Evolutionary conservation across 1,284 basidiomycete genomes (phyloP), one percentile per base, ranked within the genome.

Genomic region (Stereum hirsutum): DNA sequence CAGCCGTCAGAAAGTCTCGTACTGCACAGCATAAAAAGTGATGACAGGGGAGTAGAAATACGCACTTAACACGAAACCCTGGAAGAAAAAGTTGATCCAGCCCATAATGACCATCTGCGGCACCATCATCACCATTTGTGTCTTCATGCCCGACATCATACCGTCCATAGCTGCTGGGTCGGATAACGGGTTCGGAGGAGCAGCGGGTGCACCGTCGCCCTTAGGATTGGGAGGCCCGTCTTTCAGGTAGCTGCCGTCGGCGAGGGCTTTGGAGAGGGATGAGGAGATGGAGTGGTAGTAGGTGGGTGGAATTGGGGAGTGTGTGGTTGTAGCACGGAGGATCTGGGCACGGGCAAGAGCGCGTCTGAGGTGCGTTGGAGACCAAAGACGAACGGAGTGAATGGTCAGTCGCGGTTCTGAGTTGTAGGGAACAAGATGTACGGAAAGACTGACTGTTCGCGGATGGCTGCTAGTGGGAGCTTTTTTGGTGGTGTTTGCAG

Each of bases 1-100:
- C n/a, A n/a, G n/a, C n/a, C n/a, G n/a, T n/a, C n/a, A 45, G 15
- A 23, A 19, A 25, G 4, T 30, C 31, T 41, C 27, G 27, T 31
- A 31, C 11, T 24, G 8, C 4, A 10, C 21, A 8, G 12, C 25
- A 26, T 23, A 23, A 28, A 23, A 46, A 41, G 39, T 38, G 20
- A 12, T 20, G 26, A 19, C 34, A 30, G 28, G 30, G 37, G 26
- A 34, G 11, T 23, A 30, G 17, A 41, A 38, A 42, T 38, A 81
- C 91, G 63, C 61, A 97, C 95, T 96, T 47, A 97, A 75, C 42
- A 99, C 89, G 60, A 99, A 98, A 26, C 95, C 95, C 52, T 91
- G 89, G 69, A 99, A 99, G 79, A 99, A 99, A 63, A 95, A 94
- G 65, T 95, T 97, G 70, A 99, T 96, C 90, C 96, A 99, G 49